Evolutionary conservation across 495 filamentous ascomycete species (phyloP).

Genomic region (Haplographium delicatum): DNA sequence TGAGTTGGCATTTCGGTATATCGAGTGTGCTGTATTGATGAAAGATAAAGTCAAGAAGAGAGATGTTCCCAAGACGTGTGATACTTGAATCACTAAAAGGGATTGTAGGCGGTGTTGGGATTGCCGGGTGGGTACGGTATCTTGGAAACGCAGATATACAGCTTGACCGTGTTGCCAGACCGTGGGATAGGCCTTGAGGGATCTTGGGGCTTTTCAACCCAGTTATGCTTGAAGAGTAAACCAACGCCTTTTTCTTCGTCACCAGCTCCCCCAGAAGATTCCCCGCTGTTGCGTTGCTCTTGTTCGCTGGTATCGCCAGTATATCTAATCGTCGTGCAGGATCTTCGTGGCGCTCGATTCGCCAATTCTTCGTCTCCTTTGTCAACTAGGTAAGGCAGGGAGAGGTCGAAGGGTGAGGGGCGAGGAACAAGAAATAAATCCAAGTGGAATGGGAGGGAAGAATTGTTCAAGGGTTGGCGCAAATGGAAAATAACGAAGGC

Average conservation of each 20-base stretch:
- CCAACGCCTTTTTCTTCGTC: not conserved
- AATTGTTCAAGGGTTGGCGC: not conserved
- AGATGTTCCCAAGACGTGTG: too few species aligned
- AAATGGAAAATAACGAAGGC: too few species aligned
- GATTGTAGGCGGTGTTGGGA: not conserved
- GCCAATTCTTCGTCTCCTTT: too few species aligned
- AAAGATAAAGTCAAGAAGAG: not conserved
- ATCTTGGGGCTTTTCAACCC: not conserved
- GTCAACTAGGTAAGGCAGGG: not conserved
- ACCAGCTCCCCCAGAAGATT: not conserved
- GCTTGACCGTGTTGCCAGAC: conserved; percentile 4
- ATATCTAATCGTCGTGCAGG: conserved; percentile 7
- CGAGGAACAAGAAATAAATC: too few species aligned
- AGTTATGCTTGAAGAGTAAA: not conserved
- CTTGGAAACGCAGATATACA: not conserved
- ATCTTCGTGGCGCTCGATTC: not conserved
- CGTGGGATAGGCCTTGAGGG: not conserved
- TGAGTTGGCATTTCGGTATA: conserved; percentile 51
- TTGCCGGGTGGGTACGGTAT: not conserved
- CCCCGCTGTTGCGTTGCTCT: not conserved
- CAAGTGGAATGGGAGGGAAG: conserved; percentile 1
- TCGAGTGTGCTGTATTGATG: too few species aligned
- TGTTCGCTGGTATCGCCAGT: conserved; percentile 10
- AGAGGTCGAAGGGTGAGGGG: not conserved
- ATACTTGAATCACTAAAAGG: not conserved